Conservation (phyloP, 2,329 filamentous ascomycete species). For the Periconia sp. region DNA sequence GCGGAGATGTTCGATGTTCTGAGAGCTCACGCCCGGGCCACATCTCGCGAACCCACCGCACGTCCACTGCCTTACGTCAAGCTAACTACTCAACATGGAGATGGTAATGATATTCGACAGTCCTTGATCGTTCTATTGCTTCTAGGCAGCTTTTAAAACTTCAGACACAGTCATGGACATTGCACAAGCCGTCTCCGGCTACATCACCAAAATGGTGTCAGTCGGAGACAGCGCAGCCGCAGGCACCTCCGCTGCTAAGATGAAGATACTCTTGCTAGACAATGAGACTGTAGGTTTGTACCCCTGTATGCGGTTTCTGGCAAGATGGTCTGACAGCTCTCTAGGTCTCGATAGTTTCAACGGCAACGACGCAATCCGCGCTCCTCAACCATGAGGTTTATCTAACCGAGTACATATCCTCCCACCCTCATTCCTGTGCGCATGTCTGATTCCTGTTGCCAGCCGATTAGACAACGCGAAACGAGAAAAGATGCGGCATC, state of each 20-base stretch:
- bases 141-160: neutral
- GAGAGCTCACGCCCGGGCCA: neutral
- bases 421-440: slow-evolving; percentile 3
- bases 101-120: neutral
- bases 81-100: slow-evolving; percentile 9
- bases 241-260: slow-evolving; percentile 76
- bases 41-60: neutral
- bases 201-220: slow-evolving; percentile 95
- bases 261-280: slow-evolving; percentile 96
- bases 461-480: slow-evolving; percentile 82
- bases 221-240: slow-evolving; percentile 71
- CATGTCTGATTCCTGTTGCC: slow-evolving; percentile 21
- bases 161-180: slow-evolving; percentile 73
- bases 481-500: slow-evolving; percentile 96
- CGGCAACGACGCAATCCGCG: slow-evolving; percentile 91
- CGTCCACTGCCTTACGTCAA: slow-evolving; percentile 9
- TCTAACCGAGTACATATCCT: slow-evolving; percentile 71
- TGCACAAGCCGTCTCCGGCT: slow-evolving; percentile 87
- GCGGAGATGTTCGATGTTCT: neutral
- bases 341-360: slow-evolving; percentile 85
- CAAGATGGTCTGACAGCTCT: slow-evolving; percentile 16
- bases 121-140: neutral
- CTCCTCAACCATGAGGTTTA: slow-evolving; percentile 97
- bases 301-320: slow-evolving; percentile 21
- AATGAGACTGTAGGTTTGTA: slow-evolving; percentile 75